Conservation (phyloP, 192 early-diverging fungal species). For the Rhizophlyctis rosea region DNA sequence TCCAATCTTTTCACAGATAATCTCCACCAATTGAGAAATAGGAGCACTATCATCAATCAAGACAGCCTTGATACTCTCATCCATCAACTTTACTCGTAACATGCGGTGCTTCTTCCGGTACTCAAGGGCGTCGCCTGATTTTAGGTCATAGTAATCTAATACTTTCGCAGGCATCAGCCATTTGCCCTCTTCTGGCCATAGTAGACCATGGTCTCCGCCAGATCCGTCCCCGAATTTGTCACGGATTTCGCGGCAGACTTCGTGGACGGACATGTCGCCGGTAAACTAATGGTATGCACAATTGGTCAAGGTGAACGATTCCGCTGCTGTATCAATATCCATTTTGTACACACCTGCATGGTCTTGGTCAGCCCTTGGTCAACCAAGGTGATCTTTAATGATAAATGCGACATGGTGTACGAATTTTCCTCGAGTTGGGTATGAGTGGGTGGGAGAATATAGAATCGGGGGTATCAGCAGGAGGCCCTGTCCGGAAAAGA, state of each 20-base stretch:
- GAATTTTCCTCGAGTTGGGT: too few relatives aligned
- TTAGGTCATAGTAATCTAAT: slow-evolving; percentile 60
- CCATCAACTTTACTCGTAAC: slow-evolving; percentile 51
- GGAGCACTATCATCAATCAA: slow-evolving; percentile 50
- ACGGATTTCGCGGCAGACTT: slow-evolving; percentile 55
- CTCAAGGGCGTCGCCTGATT: slow-evolving; percentile 51
- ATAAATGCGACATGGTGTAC: slow-evolving; percentile 26
- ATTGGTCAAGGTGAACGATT: background rate
- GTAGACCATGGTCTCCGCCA: slow-evolving; percentile 50
- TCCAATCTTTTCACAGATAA: slow-evolving; percentile 55
- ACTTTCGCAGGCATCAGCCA: slow-evolving; percentile 51
- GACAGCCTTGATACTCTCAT: slow-evolving; percentile 51
- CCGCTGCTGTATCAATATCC: background rate
- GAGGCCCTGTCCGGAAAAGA: too few relatives aligned
- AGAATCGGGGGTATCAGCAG: too few relatives aligned
- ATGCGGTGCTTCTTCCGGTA: slow-evolving; percentile 58
- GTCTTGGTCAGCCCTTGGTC: slow-evolving; percentile 39
- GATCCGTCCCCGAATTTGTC: slow-evolving; percentile 47
- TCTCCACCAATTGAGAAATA: slow-evolving; percentile 41
- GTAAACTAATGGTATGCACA: slow-evolving; percentile 25
- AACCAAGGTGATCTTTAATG: slow-evolving; percentile 37
- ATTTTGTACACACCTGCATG: slow-evolving; percentile 35
- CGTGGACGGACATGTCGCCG: slow-evolving; percentile 48
- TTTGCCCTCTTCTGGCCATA: slow-evolving; percentile 49
- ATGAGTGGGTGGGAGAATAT: too few relatives aligned